Evolutionary conservation across 208 protist species (phyloP), one percentile per base, ranked within the genome.

Genomic region (Tritrichomonas foetus): DNA sequence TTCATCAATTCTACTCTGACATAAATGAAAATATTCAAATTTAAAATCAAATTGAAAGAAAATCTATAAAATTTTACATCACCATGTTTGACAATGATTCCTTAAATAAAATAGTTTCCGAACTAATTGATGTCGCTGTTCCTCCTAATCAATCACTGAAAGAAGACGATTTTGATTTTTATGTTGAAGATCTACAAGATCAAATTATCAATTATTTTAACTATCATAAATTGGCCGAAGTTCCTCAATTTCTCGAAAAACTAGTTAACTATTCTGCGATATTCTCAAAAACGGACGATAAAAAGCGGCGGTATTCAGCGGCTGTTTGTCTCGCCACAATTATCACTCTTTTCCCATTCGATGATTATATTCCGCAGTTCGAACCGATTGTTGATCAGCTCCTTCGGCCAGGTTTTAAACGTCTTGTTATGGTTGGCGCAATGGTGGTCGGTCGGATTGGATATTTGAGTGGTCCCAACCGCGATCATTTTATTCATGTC

Each of bases 141-240:
- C 47, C 47, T 16, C 5, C 78, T 22, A 57, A 89, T 39, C 78
- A 89, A 36, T 89, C 78, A 44, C 22, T 89, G 1, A 89, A 89
- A 47, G 78, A 89, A 61, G 41, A 89, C 3, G 78, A 89, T 53
- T 89, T 89, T 89, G 78, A 89, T 89, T 89, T 53, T 49, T 89
- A 89, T 50, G 78, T 89, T 49, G 78, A 89, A 39, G 78, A 89
- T 89, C 47, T 89, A 57, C 41, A 57, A 89, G 41, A 89, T 57
- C 78, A 57, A 89, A 89, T 89, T 39, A 89, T 89, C 16, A 57
- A 44, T 57, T 36, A 89, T 49, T 89, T 89, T 49, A 89, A 89
- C 16, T 89, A 89, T 57, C 78, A 89, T 57, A 44, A 47, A 47
- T 41, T 89, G 13, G 14, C 33, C 33, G 78, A 89, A 57, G 78